phyloP scores from a whole-genome alignment of 192 early-diverging fungal genomes.

The Phlyctochytrium arcticum region DNA sequence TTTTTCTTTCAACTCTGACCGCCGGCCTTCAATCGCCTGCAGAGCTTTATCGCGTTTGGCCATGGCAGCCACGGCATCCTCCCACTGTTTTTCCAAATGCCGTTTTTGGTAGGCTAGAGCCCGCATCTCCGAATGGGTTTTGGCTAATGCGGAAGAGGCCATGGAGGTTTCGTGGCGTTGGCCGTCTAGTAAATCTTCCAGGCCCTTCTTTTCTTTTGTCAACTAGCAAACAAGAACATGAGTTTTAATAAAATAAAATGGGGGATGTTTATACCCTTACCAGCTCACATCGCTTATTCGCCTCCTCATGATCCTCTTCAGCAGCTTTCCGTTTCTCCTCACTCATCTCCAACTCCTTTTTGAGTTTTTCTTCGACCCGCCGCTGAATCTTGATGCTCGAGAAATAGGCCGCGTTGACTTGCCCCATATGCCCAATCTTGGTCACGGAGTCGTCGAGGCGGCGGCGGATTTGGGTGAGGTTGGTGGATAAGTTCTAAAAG shows the following conservation, averaged over 20 bases:
- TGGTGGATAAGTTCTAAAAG: constrained; percentile 9
- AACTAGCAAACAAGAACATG: constrained; percentile 14
- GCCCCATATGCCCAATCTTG: constrained; percentile 32
- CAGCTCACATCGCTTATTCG: constrained; percentile 35
- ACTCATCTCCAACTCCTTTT: constrained; percentile 36
- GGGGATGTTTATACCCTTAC: constrained; percentile 6
- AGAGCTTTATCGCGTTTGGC: constrained; percentile 43
- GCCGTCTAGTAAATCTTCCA: constrained; percentile 34
- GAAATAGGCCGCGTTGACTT: constrained; percentile 44
- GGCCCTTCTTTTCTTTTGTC: constrained; percentile 21
- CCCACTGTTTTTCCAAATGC: constrained; percentile 46
- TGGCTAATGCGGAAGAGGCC: constrained; percentile 38
- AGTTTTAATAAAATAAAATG: not conserved
- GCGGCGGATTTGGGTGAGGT: constrained; percentile 12
- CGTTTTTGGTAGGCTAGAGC: constrained; percentile 24
- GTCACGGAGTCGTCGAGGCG: constrained; percentile 31
- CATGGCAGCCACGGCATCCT: constrained; percentile 49
- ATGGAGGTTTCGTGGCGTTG: constrained; percentile 41
- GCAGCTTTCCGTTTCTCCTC: constrained; percentile 18
- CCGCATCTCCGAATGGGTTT: constrained; percentile 40
- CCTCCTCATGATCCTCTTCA: constrained; percentile 30
- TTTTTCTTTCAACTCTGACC: constrained; percentile 17
- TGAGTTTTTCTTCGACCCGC: constrained; percentile 44
- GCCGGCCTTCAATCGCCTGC: constrained; percentile 29
- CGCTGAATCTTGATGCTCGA: constrained; percentile 48